phyloP scores from a whole-genome alignment of 192 early-diverging fungal species.

The Entomortierella parvispora region DNA sequence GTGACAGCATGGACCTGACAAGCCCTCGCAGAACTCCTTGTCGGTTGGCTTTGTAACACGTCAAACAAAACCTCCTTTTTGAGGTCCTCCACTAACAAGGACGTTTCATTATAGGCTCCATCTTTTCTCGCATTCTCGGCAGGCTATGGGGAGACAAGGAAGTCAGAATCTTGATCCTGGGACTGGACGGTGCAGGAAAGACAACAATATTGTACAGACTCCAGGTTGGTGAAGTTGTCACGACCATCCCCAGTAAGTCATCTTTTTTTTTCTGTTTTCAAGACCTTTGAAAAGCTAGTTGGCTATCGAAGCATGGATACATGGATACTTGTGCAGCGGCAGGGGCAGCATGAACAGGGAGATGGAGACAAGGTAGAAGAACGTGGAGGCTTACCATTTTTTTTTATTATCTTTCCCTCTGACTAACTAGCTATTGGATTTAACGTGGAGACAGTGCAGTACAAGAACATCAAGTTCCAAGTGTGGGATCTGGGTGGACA shows the following conservation, averaged over 20 bases:
- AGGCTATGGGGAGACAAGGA: slow-evolving; percentile 94
- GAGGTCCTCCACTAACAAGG: too few species aligned
- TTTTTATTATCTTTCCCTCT: neutral
- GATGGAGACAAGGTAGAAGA: neutral
- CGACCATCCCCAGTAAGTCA: slow-evolving; percentile 94
- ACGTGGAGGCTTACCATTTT: neutral
- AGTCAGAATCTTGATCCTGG: slow-evolving; percentile 96
- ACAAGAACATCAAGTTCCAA: slow-evolving; percentile 99
- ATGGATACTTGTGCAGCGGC: too few species aligned
- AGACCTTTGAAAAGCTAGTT: too few species aligned
- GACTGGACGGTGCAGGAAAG: slow-evolving; percentile 96
- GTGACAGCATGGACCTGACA: too few species aligned
- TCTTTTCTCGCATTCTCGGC: slow-evolving; percentile 79
- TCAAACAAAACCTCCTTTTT: too few species aligned
- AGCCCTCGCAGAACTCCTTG: too few species aligned
- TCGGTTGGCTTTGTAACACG: too few species aligned
- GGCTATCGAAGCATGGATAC: too few species aligned
- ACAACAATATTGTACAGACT: slow-evolving; percentile 97
- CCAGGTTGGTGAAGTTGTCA: slow-evolving; percentile 96
- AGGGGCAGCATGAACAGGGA: neutral
- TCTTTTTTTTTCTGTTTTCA: neutral
- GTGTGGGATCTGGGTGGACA: slow-evolving; percentile 98
- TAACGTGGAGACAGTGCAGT: slow-evolving; percentile 93
- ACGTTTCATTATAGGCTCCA: too few species aligned
- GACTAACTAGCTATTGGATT: slow-evolving; percentile 71